Base-by-base conservation (phyloP, 306 rosid genomes). In the Adenanthera pavonina region DNA sequence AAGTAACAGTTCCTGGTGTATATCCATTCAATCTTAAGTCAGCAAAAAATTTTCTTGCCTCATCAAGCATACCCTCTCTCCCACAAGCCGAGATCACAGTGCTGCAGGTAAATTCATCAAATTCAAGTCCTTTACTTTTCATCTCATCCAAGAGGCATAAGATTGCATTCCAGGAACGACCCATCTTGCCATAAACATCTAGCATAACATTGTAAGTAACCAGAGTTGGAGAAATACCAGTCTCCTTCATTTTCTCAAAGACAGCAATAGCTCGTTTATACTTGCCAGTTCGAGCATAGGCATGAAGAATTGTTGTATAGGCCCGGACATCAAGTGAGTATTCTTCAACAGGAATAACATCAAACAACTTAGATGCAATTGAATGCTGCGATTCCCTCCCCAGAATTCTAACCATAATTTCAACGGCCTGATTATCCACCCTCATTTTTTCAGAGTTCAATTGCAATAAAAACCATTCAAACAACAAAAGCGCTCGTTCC, bases 191-290 rank as follows among this genome's bases (percentile, higher is more conserved):
- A 76, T 89, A 93, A 77, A 96, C 98, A 85, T 91, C 94, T 75
- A 96, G 98, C 94, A 96, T 91, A 66, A 96, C 97, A 81, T 93
- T 96, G 86, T 90, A 96, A 77, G 99, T 93, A 38, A 96, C 98
- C 91, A 96, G 69, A 75, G 91, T 93, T 30, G 98, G 97, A 52
- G 93, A 91, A 60, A 93, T 69, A 53, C 97, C 98, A 62, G 79
- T 67, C 62, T 86, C 94, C 84, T 85, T 84, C 97, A 96, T 87
- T 80, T 86, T 88, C 69, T 86, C 90, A 85, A 93, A 96, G 78
- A 93, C 46, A 51, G 80, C 80, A 64, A 93, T 91, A 46, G 98
- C 98, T 16, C 89, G 80, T 65, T 81, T 87, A 76, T 90, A 93
- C 94, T 92, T 93, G 13, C 98, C 97, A 3, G 84, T 44, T 9